Base-by-base conservation (phyloP, 768 basidiomycete genomes). In the Inosperma sp. region DNA sequence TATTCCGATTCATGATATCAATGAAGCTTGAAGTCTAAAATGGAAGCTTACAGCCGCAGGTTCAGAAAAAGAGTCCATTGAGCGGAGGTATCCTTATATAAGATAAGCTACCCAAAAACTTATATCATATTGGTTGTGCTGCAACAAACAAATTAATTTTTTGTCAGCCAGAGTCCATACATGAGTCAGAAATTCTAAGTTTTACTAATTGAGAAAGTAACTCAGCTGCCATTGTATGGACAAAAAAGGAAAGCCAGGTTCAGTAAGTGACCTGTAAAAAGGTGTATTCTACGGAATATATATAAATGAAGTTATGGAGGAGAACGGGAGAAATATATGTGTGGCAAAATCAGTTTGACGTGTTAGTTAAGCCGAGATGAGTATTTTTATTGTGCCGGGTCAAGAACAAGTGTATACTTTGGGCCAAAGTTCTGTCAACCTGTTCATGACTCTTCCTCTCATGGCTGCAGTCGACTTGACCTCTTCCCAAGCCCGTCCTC, bases 331-430 rank as follows among this genome's bases (percentile, higher is more conserved):
- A 46, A n/a, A n/a, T n/a, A n/a, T n/a, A n/a, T n/a, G n/a, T 29
- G 31, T 43, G 42, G 26, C 42, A 26, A 39, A n/a, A n/a, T n/a
- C n/a, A n/a, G n/a, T n/a, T n/a, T n/a, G n/a, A 26, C 40, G 12
- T 46, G 45, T 46, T 46, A 46, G 45, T 22, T 46, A 34, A 46
- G 14, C 45, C 45, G 45, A 46, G 35, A 30, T 34, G 45, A 25
- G 31, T 46, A 46, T 46, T 46, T 46, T 46, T 46, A 46, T 34
- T 46, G 22, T 27, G 21, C 17, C 26, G 12, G 25, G 2, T 21
- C 21, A n/a, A 34, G 27, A 48, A 26, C 25, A 43, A 47, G 27
- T 25, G 37, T 35, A 40, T 17, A 6, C 27, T 44, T 44, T 26
- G 7, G 31, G 31, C 35, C 23, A 36, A 34, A 23, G 19, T 40